Conservation (phyloP, 1,139 yeast genomes). For the Geotrichum macrosporum region DNA sequence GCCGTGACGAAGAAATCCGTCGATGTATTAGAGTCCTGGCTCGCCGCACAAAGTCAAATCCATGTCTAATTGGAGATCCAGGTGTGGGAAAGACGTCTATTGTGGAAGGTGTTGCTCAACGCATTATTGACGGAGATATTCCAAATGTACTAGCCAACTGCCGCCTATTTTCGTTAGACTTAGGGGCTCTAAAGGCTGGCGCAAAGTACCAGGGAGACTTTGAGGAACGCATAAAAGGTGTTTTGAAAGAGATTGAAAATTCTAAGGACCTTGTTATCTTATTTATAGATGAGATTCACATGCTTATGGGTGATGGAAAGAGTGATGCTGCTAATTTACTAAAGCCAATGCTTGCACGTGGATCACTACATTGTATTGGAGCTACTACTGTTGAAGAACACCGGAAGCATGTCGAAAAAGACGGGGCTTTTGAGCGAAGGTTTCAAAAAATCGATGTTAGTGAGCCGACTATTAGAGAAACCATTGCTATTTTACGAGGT, state of each 20-base stretch:
- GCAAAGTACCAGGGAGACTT: constrained; percentile 98
- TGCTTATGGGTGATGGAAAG: constrained; percentile 97
- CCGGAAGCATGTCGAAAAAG: constrained; percentile 85
- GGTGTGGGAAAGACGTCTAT: constrained; percentile 99
- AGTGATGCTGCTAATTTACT: constrained; percentile 91
- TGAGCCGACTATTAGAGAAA: constrained; percentile 86
- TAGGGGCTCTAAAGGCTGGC: constrained; percentile 96
- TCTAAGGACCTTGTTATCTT: constrained; percentile 78
- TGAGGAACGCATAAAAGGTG: constrained; percentile 96
- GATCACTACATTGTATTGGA: constrained; percentile 93
- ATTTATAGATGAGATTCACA: constrained; percentile 93
- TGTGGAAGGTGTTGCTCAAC: constrained; percentile 98
- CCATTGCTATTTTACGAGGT: constrained; percentile 94
- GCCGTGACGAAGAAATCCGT: constrained; percentile 96
- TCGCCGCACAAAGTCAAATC: constrained; percentile 94
- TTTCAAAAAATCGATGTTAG: constrained; percentile 95
- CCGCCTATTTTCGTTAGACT: constrained; percentile 80
- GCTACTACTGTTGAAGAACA: constrained; percentile 95
- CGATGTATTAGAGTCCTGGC: constrained; percentile 89
- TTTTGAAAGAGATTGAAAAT: constrained; percentile 83
- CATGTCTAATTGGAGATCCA: constrained; percentile 94
- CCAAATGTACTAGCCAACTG: constrained; percentile 80
- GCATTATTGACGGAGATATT: constrained; percentile 91
- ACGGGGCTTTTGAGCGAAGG: constrained; percentile 97
- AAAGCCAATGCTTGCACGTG: constrained; percentile 96